Percentiles rank a stretch among this genome's conserved stretches.
Conservation (phyloP, 257 asterid species). For the Mentha longifolia region DNA sequence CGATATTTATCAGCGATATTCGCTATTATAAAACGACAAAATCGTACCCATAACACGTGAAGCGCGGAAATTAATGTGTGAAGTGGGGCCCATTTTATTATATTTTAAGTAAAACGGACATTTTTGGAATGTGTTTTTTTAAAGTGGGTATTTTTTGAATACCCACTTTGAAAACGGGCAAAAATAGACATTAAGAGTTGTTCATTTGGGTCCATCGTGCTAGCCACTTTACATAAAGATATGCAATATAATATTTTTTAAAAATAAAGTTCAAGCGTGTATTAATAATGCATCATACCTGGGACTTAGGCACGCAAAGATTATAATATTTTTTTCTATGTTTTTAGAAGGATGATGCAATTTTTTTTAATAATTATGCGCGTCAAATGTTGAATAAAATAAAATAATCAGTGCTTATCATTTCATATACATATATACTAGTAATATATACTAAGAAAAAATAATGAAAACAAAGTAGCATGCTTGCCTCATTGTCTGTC, state of each 20-base stretch:
- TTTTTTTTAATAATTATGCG: not conserved
- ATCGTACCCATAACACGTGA: too few species aligned
- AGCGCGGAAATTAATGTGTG: too few species aligned
- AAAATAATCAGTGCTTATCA: not conserved
- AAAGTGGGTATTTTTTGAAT: too few species aligned
- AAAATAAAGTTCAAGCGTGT: constrained; percentile 1
- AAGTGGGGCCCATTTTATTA: too few species aligned
- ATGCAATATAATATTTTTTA: not conserved
- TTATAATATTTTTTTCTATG: not conserved
- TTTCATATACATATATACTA: too few species aligned
- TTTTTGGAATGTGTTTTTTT: too few species aligned
- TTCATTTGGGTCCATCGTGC: constrained; percentile 25
- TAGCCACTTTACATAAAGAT: constrained; percentile 36
- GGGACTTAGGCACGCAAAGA: not conserved
- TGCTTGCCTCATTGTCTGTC: constrained; percentile 7
- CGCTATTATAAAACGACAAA: too few species aligned
- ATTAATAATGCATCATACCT: not conserved
- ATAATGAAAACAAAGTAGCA: not conserved
- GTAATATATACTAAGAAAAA: too few species aligned
- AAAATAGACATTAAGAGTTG: too few species aligned
- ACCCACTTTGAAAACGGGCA: too few species aligned
- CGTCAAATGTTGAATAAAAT: not conserved
- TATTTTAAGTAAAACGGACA: too few species aligned
- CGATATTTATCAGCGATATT: too few species aligned
- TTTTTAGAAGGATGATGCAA: not conserved